Percentiles rank a stretch among this genome's conserved stretches.
Evolutionary conservation across 2,329 filamentous ascomycete species (phyloP).

Genomic region (Colletotrichum neosansevieriae): DNA sequence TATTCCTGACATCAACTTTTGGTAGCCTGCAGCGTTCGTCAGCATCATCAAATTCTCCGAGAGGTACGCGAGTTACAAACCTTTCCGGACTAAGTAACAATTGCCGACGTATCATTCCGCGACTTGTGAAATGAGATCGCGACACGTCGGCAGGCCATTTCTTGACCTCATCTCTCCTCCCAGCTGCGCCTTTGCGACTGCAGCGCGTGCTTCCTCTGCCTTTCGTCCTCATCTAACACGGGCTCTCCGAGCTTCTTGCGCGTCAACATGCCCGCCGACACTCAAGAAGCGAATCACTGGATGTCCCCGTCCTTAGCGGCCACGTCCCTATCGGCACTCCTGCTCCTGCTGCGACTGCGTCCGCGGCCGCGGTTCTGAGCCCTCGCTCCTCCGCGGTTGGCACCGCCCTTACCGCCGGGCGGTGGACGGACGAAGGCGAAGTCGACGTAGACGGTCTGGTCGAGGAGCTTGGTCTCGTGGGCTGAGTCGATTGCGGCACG

Average conservation of each 20-base stretch:
- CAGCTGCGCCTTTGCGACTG: neutral
- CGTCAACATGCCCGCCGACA: neutral
- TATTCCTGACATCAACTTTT: slow-evolving; percentile 12
- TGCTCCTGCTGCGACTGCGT: slow-evolving; percentile 55
- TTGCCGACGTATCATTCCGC: slow-evolving; percentile 34
- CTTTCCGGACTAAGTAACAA: slow-evolving; percentile 23
- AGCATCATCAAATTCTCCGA: neutral
- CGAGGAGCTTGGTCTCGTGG: slow-evolving; percentile 81
- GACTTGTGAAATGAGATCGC: neutral
- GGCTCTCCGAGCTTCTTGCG: no score
- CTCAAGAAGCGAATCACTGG: slow-evolving; percentile 1
- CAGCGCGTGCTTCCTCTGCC: no score
- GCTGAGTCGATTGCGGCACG: slow-evolving; percentile 85
- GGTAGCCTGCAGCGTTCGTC: slow-evolving; percentile 11
- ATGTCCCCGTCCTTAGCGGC: slow-evolving; percentile 22
- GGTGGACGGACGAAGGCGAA: slow-evolving; percentile 88
- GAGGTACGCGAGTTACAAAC: slow-evolving; percentile 1
- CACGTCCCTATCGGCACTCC: slow-evolving; percentile 34
- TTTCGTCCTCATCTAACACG: no score
- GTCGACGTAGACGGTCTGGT: slow-evolving; percentile 84
- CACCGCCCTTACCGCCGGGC: slow-evolving; percentile 55
- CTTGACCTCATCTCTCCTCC: neutral
- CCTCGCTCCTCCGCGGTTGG: slow-evolving; percentile 53
- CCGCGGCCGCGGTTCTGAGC: slow-evolving; percentile 51
- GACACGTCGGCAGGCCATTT: slow-evolving; percentile 38